A percentile compares a stretch with the other conserved stretches of the same genome.
Evolutionary conservation across 768 basidiomycete genomes (phyloP).

Genomic region (Lactifluus pinguis): DNA sequence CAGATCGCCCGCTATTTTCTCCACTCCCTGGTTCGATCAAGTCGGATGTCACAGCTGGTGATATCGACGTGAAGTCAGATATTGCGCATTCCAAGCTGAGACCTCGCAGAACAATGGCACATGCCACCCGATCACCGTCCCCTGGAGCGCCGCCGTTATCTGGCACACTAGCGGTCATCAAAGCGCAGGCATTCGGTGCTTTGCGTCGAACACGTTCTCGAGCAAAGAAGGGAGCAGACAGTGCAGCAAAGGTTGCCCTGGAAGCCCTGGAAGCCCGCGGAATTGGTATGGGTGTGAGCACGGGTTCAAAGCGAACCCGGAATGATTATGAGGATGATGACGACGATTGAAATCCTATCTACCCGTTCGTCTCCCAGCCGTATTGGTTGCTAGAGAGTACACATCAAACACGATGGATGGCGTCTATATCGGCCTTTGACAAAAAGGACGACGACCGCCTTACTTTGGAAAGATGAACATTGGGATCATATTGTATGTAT

Average conservation of each 20-base stretch:
- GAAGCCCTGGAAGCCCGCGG: slow-evolving; percentile 79
- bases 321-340: slow-evolving; percentile 44
- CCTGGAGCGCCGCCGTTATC: slow-evolving; percentile 45
- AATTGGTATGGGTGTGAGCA: slow-evolving; percentile 38
- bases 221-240: slow-evolving; percentile 64
- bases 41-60: slow-evolving; percentile 44
- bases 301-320: slow-evolving; percentile 40
- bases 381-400: slow-evolving; percentile 13
- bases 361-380: slow-evolving; percentile 9
- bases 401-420: neutral
- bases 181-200: slow-evolving; percentile 83
- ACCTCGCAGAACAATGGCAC: slow-evolving; percentile 17
- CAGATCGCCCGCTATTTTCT: slow-evolving; percentile 42
- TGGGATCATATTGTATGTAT: slow-evolving; percentile 20
- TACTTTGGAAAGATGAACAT: slow-evolving; percentile 16
- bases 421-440: slow-evolving; percentile 6
- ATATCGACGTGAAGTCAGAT: slow-evolving; percentile 33
- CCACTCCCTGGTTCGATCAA: slow-evolving; percentile 39
- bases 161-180: slow-evolving; percentile 82
- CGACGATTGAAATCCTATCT: slow-evolving; percentile 1
- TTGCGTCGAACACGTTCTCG: slow-evolving; percentile 69
- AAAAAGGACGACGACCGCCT: neutral
- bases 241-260: slow-evolving; percentile 64
- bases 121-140: slow-evolving; percentile 36
- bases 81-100: slow-evolving; percentile 28